phyloP scores from a whole-genome alignment of 257 asterid species.

The Gentiana straminea region DNA sequence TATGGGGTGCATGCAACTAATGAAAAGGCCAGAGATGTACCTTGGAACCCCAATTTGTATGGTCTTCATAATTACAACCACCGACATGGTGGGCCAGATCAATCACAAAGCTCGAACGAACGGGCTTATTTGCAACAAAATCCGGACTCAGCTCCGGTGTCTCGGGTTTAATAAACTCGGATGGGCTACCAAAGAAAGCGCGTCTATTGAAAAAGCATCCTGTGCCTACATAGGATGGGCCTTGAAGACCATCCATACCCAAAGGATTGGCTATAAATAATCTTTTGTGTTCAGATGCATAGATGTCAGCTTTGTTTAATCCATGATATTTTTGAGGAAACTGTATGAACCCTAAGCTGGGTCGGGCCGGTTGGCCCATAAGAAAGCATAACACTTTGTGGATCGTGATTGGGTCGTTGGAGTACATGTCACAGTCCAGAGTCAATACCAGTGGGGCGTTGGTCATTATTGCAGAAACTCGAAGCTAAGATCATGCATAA shows the following conservation, averaged over 20 bases:
- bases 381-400: conserved; percentile 38
- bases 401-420: conserved; percentile 55
- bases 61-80: conserved; percentile 44
- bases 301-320: conserved; percentile 49
- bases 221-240: conserved; percentile 59
- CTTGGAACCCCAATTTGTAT: conserved; percentile 59
- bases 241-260: conserved; percentile 64
- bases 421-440: conserved; percentile 74
- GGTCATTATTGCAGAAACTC: conserved; percentile 59
- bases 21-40: conserved; percentile 11
- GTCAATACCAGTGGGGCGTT: conserved; percentile 63
- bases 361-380: conserved; percentile 17
- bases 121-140: conserved; percentile 25
- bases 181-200: conserved; percentile 54
- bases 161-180: conserved; percentile 23
- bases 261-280: conserved; percentile 32
- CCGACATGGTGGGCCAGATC: conserved; percentile 44
- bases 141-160: conserved; percentile 33
- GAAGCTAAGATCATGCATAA: conserved; percentile 30
- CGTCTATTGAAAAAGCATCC: conserved; percentile 62
- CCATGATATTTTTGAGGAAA: conserved; percentile 64
- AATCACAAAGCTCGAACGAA: conserved; percentile 14
- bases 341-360: conserved; percentile 50
- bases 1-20: too few relatives aligned
- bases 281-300: conserved; percentile 42